phyloP scores from a whole-genome alignment of 176 grass and related monocot species.

The Phoenix dactylifera region DNA sequence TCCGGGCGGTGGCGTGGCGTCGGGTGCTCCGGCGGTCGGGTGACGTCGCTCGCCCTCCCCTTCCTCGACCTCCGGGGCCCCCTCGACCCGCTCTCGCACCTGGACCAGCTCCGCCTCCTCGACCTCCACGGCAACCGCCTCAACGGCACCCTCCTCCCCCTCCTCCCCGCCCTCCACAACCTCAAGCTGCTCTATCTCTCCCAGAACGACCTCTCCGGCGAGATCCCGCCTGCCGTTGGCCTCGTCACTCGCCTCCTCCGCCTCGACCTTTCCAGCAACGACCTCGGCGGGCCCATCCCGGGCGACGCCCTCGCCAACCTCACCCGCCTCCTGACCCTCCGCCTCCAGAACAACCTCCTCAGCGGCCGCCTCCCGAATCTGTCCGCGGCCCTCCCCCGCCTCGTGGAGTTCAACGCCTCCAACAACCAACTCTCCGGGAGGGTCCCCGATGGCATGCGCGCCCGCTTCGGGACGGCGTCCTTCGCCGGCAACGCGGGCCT shows the following conservation, averaged over 20 bases:
- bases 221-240: slow-evolving; percentile 25
- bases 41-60: slow-evolving; percentile 44
- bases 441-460: slow-evolving; percentile 47
- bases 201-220: slow-evolving; percentile 54
- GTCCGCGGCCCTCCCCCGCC: slow-evolving; percentile 23
- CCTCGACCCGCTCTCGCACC: slow-evolving; percentile 53
- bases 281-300: slow-evolving; percentile 44
- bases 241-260: slow-evolving; percentile 23
- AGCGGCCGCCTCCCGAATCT: slow-evolving; percentile 42
- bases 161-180: slow-evolving; percentile 43
- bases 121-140: slow-evolving; percentile 75
- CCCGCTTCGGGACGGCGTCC: slow-evolving; percentile 40
- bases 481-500: slow-evolving; percentile 53
- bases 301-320: slow-evolving; percentile 28
- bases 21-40: slow-evolving; percentile 36
- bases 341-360: slow-evolving; percentile 72
- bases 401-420: slow-evolving; percentile 59
- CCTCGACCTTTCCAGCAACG: slow-evolving; percentile 56
- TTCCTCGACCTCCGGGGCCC: slow-evolving; percentile 61
- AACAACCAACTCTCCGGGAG: slow-evolving; percentile 72
- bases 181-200: slow-evolving; percentile 69
- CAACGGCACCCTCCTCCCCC: slow-evolving; percentile 52
- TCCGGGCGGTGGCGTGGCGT: slow-evolving; percentile 43
- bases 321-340: slow-evolving; percentile 41
- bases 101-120: slow-evolving; percentile 54